Conservation (phyloP, 371 early-diverging fungal genomes). For the Sporodiniella umbellata region DNA sequence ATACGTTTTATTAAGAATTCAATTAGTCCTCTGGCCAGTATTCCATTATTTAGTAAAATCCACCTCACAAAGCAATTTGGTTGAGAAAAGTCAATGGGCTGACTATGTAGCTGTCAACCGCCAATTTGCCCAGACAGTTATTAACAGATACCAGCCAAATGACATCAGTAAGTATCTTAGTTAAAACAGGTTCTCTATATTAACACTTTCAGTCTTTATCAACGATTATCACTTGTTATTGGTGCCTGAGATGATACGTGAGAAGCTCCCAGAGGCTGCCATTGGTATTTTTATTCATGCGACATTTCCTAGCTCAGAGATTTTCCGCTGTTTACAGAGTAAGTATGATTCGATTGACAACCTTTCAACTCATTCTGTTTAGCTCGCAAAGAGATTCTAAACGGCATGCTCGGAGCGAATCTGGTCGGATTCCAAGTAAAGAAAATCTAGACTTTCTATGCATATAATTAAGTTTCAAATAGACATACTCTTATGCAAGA, state of each 20-base stretch:
- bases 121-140: constrained; percentile 76
- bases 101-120: constrained; percentile 87
- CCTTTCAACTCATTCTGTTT: too few relatives aligned
- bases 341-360: constrained; percentile 33
- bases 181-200: background rate
- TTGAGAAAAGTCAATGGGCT: constrained; percentile 73
- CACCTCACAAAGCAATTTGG: constrained; percentile 46
- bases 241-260: constrained; percentile 86
- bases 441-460: background rate
- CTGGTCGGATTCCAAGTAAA: constrained; percentile 85
- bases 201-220: constrained; percentile 93
- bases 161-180: constrained; percentile 71
- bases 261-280: constrained; percentile 74
- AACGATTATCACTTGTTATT: constrained; percentile 98
- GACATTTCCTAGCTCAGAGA: constrained; percentile 94
- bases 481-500: constrained; percentile 95
- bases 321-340: constrained; percentile 91
- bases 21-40: constrained; percentile 90
- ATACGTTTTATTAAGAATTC: background rate
- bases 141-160: constrained; percentile 66
- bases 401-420: constrained; percentile 86
- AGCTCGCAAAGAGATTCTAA: constrained; percentile 84
- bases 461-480: background rate
- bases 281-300: constrained; percentile 98
- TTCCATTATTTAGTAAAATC: constrained; percentile 94